These are phyloP conservation scores for Wallacemonas sp. DNA, from an alignment of 208 protist genomes.

Conservation along the genomic window DNA sequence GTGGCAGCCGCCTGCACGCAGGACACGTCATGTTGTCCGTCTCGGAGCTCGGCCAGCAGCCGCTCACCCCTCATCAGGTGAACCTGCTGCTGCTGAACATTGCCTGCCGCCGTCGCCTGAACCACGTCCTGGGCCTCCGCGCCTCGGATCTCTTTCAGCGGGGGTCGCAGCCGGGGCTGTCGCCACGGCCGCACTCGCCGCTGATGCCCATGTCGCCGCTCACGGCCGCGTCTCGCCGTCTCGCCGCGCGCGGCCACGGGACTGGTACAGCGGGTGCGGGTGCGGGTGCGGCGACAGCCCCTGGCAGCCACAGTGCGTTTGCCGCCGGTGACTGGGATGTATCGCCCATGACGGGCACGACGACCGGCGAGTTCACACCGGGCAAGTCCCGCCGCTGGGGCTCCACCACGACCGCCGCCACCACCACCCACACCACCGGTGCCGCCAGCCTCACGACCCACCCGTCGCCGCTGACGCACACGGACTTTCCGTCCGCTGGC, in stretches of 20 bases:
- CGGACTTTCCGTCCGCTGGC: not conserved
- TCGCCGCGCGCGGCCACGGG: too few relatives aligned
- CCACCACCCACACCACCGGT: not conserved
- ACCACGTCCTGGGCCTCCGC: conserved; percentile 22
- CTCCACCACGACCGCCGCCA: not conserved
- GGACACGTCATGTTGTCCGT: conserved; percentile 30
- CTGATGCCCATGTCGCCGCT: conserved; percentile 18
- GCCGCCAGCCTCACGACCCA: not conserved
- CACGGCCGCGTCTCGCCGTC: not conserved
- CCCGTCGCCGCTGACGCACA: not conserved
- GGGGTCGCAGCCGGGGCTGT: too few relatives aligned
- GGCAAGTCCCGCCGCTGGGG: not conserved
- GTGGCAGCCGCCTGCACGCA: not conserved
- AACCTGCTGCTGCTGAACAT: conserved; percentile 74
- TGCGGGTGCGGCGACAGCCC: too few relatives aligned
- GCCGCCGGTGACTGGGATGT: not conserved
- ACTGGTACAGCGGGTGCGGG: too few relatives aligned
- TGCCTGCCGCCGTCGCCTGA: conserved; percentile 56
- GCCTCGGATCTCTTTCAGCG: not conserved
- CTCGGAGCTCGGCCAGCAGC: conserved; percentile 34
- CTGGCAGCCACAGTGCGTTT: not conserved
- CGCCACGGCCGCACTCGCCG: conserved; percentile 8
- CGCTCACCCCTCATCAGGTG: conserved; percentile 47
- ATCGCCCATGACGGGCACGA: not conserved
- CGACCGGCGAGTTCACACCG: not conserved